Base-by-base conservation (phyloP, 768 basidiomycete species). In the Leccinellum luteum region DNA sequence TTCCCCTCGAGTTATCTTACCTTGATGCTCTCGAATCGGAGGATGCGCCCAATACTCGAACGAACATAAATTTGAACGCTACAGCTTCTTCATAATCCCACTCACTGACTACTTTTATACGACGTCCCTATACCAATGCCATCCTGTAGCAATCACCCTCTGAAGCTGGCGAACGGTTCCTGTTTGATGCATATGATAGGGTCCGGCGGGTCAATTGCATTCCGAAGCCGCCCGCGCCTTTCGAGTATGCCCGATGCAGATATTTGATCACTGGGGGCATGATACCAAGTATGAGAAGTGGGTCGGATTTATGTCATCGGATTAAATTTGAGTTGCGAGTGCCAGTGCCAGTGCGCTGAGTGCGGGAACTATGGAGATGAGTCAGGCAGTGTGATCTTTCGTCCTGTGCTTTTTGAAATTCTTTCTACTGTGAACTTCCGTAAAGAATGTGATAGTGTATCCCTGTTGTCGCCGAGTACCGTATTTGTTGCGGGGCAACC, bases 81-180 rank as follows among this genome's bases (percentile, higher is more conserved):
- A 10, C 50, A 84, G 83, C 62, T 83, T 87, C 66, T 73, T 84
- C 56, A 67, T 87, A 14, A 79, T 81, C 0, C 86, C 85, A 4
- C 75, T 85, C 61, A 87, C n/a, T n/a, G n/a, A 87, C 69, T 87
- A 81, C 74, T 84, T 85, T 68, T 85, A 65, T 73, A 76, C 51
- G 85, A 87, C 64, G 73, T 84, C 53, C 83, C 52, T 78, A 78
- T 15, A 69, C 69, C 57, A 84, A 85, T 51, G 79, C 83, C 19
- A 76, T 85, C 54, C 63, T 84, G 12, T 70, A 84, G 34, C 69
- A 73, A 38, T 64, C 73, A 12, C 81, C 81, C 5, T 54, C 66
- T n/a, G n/a, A n/a, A n/a, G n/a, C 75, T 0, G 79, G 77, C 9
- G 74, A 72, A 2, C 59, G 73, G 2, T 84, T 25, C 2, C 25